Evolutionary conservation across 352 stramenopile species (phyloP), one percentile per base, ranked within the genome.

Genomic region (Pythium dissimile): DNA sequence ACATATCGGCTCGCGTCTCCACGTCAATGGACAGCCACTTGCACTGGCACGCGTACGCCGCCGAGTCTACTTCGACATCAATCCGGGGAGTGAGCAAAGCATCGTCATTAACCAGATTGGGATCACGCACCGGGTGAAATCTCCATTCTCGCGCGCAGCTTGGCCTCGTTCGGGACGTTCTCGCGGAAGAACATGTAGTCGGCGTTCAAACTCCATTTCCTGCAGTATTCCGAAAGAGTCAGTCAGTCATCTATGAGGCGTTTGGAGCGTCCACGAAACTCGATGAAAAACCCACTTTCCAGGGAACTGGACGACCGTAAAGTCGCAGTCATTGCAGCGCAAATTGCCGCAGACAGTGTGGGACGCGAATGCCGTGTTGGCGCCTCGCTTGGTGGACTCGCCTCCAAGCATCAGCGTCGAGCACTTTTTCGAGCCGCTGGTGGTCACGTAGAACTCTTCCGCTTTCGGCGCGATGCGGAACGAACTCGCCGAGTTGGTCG

Each of bases 111-210:
- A 24, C 37, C n/a, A 46, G 12, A 16, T 32, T n/a, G n/a, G n/a
- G n/a, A n/a, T n/a, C 16, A 31, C 54, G 52, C 32, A 90, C 80
- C 80, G 41, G 71, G 59, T 9, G 59, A 56, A 8, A 53, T 49
- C 42, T 90, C 75, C 80, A 91, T 84, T 35, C 88, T 86, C 5
- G 64, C 73, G 9, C 75, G 62, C 21, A 92, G 62, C 55, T 88
- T 91, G 34, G 64, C 42, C 59, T 89, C 80, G 39, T 75, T 92
- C 10, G 81, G 81, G 20, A 86, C 72, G 41, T 91, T 91, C 54
- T 94, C 84, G 37, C 81, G 76, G 48, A 92, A 92, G 55, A 94
- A 90, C 80, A 90, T 94, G 64, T 91, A 93, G 44, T 94, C 84
- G 6, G 72, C 84, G 46, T 59, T 88, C 16, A 60, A 49, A 47